phyloP scores from a whole-genome alignment of 2,329 filamentous ascomycete species.

The Periglandula ipomoeae region DNA sequence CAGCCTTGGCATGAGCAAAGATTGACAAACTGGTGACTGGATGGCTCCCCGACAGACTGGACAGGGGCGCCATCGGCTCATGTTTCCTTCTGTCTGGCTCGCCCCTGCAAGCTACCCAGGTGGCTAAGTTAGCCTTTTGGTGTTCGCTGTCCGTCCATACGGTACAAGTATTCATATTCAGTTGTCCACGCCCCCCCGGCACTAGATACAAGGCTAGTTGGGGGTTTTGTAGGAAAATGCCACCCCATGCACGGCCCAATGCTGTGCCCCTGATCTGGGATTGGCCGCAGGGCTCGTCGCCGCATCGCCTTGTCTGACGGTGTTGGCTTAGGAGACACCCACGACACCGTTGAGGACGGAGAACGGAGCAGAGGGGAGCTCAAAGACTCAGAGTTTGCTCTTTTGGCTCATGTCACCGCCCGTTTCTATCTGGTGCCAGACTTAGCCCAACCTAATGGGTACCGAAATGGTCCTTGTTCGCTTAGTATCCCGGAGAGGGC shows the following conservation, averaged over 20 bases:
- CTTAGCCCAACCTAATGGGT: constrained; percentile 12
- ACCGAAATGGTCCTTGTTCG: constrained; percentile 10
- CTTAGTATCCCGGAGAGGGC: constrained; percentile 5
- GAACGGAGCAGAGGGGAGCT: constrained; percentile 5
- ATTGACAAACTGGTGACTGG: not conserved
- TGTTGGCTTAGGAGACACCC: not conserved
- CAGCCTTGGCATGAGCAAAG: not conserved
- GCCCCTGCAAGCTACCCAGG: constrained; percentile 4
- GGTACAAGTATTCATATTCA: no score
- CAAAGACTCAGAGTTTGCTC: constrained; percentile 15
- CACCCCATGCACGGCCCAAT: constrained; percentile 13
- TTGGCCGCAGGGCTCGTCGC: constrained; percentile 11
- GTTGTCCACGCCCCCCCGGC: constrained; percentile 1
- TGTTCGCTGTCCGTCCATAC: not conserved
- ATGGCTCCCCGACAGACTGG: not conserved
- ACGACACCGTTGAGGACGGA: not conserved
- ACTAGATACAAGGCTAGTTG: constrained; percentile 2
- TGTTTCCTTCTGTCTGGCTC: constrained; percentile 1
- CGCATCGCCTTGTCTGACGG: constrained; percentile 9
- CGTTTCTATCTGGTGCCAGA: constrained; percentile 23
- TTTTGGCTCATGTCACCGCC: constrained; percentile 24
- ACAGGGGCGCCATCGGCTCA: not conserved
- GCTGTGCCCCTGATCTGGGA: constrained; percentile 11
- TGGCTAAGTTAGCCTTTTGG: not conserved
- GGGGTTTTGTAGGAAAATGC: not conserved